phyloP scores from a whole-genome alignment of 2,329 filamentous ascomycete species.

The Penicillium oxalicum region DNA sequence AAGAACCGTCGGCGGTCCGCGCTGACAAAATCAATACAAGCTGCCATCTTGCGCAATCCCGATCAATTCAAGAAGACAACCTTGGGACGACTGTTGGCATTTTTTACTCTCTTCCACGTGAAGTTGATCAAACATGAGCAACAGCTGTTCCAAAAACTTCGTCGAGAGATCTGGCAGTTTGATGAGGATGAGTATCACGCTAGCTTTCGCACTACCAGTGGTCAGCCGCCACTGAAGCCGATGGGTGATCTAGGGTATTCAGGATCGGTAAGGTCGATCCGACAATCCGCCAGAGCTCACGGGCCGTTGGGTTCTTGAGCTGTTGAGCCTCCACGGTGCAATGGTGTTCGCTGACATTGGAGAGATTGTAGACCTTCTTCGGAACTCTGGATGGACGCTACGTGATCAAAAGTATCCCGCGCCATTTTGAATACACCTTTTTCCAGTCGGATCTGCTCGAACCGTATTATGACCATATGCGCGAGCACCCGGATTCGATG shows the following conservation, averaged over 20 bases:
- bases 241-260: constrained; percentile 68
- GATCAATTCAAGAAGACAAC: constrained; percentile 25
- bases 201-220: constrained; percentile 46
- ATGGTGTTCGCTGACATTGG: not conserved
- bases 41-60: constrained; percentile 26
- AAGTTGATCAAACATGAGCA: constrained; percentile 44
- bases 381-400: constrained; percentile 60
- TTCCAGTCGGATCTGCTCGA: constrained; percentile 61
- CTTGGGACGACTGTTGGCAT: constrained; percentile 44
- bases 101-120: constrained; percentile 51
- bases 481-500: constrained; percentile 52
- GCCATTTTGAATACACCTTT: constrained; percentile 64
- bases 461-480: constrained; percentile 61
- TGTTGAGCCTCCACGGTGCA: no score
- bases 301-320: no score
- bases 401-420: constrained; percentile 65
- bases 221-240: constrained; percentile 44
- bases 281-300: no score
- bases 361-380: constrained; percentile 57
- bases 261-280: constrained; percentile 49
- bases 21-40: constrained; percentile 28
- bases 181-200: constrained; percentile 50
- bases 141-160: constrained; percentile 47
- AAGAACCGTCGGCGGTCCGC: constrained; percentile 20
- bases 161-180: constrained; percentile 49